Conservation (phyloP, 208 protist species). For the Trypanosoma lewisi region DNA sequence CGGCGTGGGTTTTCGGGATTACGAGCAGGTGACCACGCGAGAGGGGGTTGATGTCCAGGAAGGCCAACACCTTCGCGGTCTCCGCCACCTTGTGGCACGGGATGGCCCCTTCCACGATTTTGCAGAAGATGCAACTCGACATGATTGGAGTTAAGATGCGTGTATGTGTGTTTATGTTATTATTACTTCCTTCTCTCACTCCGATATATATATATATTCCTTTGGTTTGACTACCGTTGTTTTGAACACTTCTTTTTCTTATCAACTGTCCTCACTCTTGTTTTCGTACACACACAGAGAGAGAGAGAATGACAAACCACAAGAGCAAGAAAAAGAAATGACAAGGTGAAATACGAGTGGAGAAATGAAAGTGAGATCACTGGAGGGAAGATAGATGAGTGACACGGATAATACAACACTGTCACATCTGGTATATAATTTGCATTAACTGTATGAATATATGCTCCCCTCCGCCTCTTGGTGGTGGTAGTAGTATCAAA, state of each 20-base stretch:
- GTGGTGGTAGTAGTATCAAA: too few relatives aligned
- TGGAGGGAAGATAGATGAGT: too few relatives aligned
- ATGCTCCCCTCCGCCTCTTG: too few relatives aligned
- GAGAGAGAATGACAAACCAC: not conserved
- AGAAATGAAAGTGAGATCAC: too few relatives aligned
- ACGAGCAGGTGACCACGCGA: slow-evolving; percentile 79
- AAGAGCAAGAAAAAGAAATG: not conserved
- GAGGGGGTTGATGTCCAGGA: slow-evolving; percentile 90
- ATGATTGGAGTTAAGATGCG: slow-evolving; percentile 7
- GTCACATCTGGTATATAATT: too few relatives aligned
- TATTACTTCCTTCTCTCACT: not conserved
- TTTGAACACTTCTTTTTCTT: too few relatives aligned
- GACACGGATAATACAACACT: too few relatives aligned
- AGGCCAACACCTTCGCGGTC: slow-evolving; percentile 72
- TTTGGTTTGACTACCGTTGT: too few relatives aligned
- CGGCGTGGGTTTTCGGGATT: slow-evolving; percentile 82
- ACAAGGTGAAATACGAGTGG: not conserved
- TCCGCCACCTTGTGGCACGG: slow-evolving; percentile 87
- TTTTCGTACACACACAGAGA: not conserved
- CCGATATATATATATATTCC: too few relatives aligned
- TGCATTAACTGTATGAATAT: too few relatives aligned
- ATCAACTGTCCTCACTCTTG: too few relatives aligned
- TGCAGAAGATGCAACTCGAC: slow-evolving; percentile 84
- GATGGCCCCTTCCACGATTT: slow-evolving; percentile 74
- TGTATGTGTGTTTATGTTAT: slow-evolving; percentile 9